Evolutionary conservation across 2,329 filamentous ascomycete species (phyloP).

Genomic region (Aureobasidium mangrovei): DNA sequence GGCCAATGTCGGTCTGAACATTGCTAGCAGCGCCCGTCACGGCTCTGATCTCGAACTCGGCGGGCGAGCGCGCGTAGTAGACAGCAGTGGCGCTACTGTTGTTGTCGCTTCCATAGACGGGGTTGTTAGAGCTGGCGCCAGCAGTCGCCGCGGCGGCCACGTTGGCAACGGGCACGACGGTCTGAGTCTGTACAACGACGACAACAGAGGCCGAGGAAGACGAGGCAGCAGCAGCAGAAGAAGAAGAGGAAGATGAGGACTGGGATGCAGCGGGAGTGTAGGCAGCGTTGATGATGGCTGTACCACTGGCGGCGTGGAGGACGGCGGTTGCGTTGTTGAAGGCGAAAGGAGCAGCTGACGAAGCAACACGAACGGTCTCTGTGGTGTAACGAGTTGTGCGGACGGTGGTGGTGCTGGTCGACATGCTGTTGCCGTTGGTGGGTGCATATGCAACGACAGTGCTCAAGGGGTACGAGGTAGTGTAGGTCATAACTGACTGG

Average conservation of each 20-base stretch:
- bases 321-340: constrained; percentile 12
- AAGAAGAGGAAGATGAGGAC: background rate
- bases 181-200: background rate
- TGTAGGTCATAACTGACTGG: constrained; percentile 6
- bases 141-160: background rate
- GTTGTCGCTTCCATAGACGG: background rate
- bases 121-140: background rate
- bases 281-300: background rate
- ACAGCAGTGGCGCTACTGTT: background rate
- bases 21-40: background rate
- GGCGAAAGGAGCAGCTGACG: background rate
- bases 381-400: background rate
- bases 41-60: constrained; percentile 2
- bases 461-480: background rate
- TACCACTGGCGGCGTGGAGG: background rate
- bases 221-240: background rate
- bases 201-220: background rate
- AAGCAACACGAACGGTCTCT: background rate
- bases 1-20: background rate
- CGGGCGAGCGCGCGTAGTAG: background rate
- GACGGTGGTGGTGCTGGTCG: constrained; percentile 1
- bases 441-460: background rate
- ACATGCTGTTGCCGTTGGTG: background rate
- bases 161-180: background rate
- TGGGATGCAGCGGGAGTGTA: background rate